Percentiles rank a stretch among this genome's conserved stretches.
phyloP scores from a whole-genome alignment of 441 rosid species.

The Euphorbia celastroides region DNA sequence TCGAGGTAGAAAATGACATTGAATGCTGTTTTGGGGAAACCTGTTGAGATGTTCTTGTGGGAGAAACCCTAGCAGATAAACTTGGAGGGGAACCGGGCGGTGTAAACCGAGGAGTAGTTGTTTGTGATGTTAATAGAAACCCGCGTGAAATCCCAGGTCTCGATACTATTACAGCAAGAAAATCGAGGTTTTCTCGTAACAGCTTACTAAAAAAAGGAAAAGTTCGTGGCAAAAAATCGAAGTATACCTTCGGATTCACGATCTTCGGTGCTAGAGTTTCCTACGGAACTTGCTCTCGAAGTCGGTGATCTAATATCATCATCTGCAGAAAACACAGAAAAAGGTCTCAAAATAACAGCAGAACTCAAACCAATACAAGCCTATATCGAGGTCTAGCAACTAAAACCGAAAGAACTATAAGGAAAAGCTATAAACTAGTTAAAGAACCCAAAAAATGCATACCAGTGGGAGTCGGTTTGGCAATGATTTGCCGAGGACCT shows the following conservation, averaged over 20 bases:
- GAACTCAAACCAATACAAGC: background rate
- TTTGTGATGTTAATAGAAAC: slow-evolving; percentile 47
- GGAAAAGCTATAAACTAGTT: background rate
- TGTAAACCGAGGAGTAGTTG: slow-evolving; percentile 62
- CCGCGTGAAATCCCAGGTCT: slow-evolving; percentile 42
- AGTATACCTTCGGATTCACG: slow-evolving; percentile 43
- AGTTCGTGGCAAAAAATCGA: background rate
- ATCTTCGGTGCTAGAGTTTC: slow-evolving; percentile 39
- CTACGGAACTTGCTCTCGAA: slow-evolving; percentile 41
- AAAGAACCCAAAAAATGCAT: slow-evolving; percentile 2
- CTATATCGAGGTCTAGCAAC: too few relatives aligned
- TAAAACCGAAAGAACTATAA: too few relatives aligned
- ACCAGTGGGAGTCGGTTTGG: slow-evolving; percentile 74
- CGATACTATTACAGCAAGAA: slow-evolving; percentile 33
- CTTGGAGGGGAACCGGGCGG: slow-evolving; percentile 84
- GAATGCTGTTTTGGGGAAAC: slow-evolving; percentile 67
- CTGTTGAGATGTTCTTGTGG: slow-evolving; percentile 64
- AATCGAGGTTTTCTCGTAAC: background rate
- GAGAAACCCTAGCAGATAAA: slow-evolving; percentile 65
- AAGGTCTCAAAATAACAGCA: background rate
- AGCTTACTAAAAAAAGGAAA: background rate
- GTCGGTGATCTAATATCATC: slow-evolving; percentile 42
- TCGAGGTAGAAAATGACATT: slow-evolving; percentile 63
- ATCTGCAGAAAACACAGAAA: slow-evolving; percentile 31
- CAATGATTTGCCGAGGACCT: slow-evolving; percentile 49